Evolutionary conservation across 768 basidiomycete genomes (phyloP).

Genomic region (Neoboletus magnificus): DNA sequence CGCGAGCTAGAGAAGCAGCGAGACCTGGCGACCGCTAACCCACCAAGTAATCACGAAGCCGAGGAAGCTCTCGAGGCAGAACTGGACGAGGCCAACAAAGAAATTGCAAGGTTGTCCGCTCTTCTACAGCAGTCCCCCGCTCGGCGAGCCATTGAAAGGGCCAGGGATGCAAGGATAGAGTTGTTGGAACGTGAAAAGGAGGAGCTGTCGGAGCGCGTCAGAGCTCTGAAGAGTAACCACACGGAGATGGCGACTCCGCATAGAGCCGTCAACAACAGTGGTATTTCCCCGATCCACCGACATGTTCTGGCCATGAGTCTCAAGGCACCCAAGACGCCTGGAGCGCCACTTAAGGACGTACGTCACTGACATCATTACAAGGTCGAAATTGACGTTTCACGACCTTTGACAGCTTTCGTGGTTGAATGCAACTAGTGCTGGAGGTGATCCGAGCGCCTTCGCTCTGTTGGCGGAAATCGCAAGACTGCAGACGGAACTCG

Average conservation of each 20-base stretch:
- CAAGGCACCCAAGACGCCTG: constrained; percentile 72
- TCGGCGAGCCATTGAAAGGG: constrained; percentile 72
- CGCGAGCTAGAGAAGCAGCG: constrained; percentile 48
- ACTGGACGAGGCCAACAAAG: constrained; percentile 71
- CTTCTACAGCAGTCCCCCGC: constrained; percentile 70
- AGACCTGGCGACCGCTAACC: constrained; percentile 20
- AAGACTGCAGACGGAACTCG: constrained; percentile 71
- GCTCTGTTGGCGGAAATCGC: constrained; percentile 71
- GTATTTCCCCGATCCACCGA: constrained; percentile 75
- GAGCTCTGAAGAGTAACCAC: constrained; percentile 50
- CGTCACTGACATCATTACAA: constrained; percentile 21
- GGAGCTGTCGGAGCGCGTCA: constrained; percentile 69
- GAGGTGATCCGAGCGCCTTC: constrained; percentile 49
- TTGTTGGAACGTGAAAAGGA: constrained; percentile 75
- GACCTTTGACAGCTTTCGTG: constrained; percentile 56
- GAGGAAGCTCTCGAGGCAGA: constrained; percentile 67
- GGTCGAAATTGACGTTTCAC: constrained; percentile 5
- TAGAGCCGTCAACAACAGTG: constrained; percentile 50
- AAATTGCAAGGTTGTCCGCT: constrained; percentile 67
- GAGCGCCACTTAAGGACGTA: constrained; percentile 75
- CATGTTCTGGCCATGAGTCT: constrained; percentile 67
- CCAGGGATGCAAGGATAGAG: constrained; percentile 72
- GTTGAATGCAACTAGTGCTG: constrained; percentile 59
- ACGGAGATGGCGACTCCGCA: constrained; percentile 56
- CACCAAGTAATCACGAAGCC: constrained; percentile 47